Evolutionary conservation across 495 filamentous ascomycete genomes (phyloP).

Genomic region (Chaetomium cochliodes): DNA sequence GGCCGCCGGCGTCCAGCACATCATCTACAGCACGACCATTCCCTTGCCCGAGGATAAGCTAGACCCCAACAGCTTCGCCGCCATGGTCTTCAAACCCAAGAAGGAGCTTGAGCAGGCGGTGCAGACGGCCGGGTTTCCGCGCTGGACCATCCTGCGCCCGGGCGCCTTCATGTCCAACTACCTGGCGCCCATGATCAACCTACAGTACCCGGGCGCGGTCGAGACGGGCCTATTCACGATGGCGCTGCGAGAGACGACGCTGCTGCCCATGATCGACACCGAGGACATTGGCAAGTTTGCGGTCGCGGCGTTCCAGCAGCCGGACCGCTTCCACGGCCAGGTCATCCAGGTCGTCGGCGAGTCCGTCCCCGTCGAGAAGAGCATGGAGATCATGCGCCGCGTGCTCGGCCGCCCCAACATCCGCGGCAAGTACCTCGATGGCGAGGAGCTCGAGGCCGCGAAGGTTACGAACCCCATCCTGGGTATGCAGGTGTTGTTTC

Average conservation of each 20-base stretch:
- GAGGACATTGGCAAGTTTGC: constrained; percentile 52
- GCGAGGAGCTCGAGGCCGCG: not conserved
- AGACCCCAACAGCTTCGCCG: constrained; percentile 38
- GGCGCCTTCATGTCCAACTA: constrained; percentile 55
- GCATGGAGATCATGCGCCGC: constrained; percentile 35
- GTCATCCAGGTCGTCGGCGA: constrained; percentile 45
- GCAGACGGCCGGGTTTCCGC: constrained; percentile 34
- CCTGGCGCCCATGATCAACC: constrained; percentile 35
- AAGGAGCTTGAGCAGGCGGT: constrained; percentile 39
- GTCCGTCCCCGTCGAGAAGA: constrained; percentile 33
- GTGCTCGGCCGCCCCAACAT: constrained; percentile 37
- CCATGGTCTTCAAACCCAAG: constrained; percentile 37
- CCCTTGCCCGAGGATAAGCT: constrained; percentile 6
- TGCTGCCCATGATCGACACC: constrained; percentile 45
- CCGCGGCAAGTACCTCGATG: constrained; percentile 32
- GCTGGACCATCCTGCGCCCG: constrained; percentile 47
- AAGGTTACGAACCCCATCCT: not conserved
- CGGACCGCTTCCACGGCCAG: constrained; percentile 39
- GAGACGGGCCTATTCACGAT: constrained; percentile 37
- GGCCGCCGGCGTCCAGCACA: constrained; percentile 37
- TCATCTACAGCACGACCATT: constrained; percentile 44
- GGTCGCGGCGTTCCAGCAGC: constrained; percentile 44
- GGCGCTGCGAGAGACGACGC: constrained; percentile 27
- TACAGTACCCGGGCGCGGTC: constrained; percentile 41
- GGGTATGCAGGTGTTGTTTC: not conserved